A percentile compares a stretch with the other conserved stretches of the same genome.
These are phyloP conservation scores for Kwoniella botswanensis DNA, from an alignment of 768 basidiomycete species.

Conservation along the genomic window DNA sequence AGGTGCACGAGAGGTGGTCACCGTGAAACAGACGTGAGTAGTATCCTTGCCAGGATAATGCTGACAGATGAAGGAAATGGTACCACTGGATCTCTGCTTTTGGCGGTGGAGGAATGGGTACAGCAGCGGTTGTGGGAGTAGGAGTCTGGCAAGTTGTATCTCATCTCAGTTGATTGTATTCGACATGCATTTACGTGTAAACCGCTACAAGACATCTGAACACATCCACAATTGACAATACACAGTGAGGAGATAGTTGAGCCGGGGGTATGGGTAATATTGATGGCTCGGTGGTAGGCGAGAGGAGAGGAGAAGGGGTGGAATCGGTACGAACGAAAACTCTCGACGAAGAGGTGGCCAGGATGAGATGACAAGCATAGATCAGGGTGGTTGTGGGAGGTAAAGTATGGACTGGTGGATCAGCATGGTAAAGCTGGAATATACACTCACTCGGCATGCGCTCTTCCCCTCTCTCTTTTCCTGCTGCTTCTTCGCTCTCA, in stretches of 20 bases:
- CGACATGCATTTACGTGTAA: slow-evolving; percentile 11
- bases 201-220: slow-evolving; percentile 9
- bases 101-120: slow-evolving; percentile 45
- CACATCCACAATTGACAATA: slow-evolving; percentile 35
- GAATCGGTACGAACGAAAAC: slow-evolving; percentile 34
- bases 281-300: slow-evolving; percentile 13
- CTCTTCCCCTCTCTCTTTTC: slow-evolving; percentile 41
- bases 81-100: slow-evolving; percentile 43
- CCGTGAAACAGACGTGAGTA: slow-evolving; percentile 46
- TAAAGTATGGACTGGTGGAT: slow-evolving; percentile 40
- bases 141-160: slow-evolving; percentile 9
- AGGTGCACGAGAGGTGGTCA: slow-evolving; percentile 31
- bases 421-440: background rate
- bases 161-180: background rate
- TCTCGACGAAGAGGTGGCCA: slow-evolving; percentile 44
- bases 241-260: slow-evolving; percentile 41
- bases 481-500: slow-evolving; percentile 34
- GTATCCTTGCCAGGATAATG: background rate
- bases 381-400: slow-evolving; percentile 34
- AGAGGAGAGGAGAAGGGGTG: slow-evolving; percentile 22
- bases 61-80: slow-evolving; percentile 36
- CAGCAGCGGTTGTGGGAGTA: slow-evolving; percentile 17
- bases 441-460: slow-evolving; percentile 39
- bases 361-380: slow-evolving; percentile 44
- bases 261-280: slow-evolving; percentile 28